Evolutionary conservation across 73 alveolate genomes (phyloP).

Genomic region (Uronychia setigera): DNA sequence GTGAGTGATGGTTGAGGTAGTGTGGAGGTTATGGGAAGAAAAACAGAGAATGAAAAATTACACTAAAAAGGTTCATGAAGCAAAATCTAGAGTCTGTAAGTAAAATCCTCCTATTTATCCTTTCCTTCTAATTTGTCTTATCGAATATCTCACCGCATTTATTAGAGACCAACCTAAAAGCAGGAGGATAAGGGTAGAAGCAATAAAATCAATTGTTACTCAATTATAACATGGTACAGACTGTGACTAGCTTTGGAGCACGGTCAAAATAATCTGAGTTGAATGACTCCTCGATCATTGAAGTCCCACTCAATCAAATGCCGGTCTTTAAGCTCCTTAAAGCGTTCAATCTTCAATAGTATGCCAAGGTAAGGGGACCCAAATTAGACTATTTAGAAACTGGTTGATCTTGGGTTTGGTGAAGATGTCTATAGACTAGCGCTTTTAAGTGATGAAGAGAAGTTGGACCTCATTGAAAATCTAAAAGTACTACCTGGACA

Average conservation of each 20-base stretch:
- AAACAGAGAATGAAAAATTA: too few species aligned
- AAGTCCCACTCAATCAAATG: neutral
- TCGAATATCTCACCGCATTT: too few species aligned
- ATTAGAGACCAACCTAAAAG: too few species aligned
- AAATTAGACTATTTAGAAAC: neutral
- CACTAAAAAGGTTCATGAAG: too few species aligned
- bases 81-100: too few species aligned
- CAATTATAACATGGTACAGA: too few species aligned
- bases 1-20: too few species aligned
- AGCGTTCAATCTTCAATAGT: slow-evolving; percentile 58
- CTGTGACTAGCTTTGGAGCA: neutral
- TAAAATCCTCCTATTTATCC: too few species aligned
- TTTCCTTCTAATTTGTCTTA: too few species aligned
- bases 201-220: too few species aligned
- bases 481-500: slow-evolving; percentile 72
- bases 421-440: slow-evolving; percentile 67
- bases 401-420: slow-evolving; percentile 66
- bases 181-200: too few species aligned
- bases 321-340: slow-evolving; percentile 68
- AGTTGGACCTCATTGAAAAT: slow-evolving; percentile 34
- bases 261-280: neutral
- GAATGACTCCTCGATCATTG: neutral
- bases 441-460: slow-evolving; percentile 22
- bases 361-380: slow-evolving; percentile 58
- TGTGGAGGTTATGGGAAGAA: too few species aligned